A percentile compares a stretch with the other conserved stretches of the same genome.
Evolutionary conservation across 345 rosid genomes (phyloP).

Genomic region (Excoecaria cochinchinensis): DNA sequence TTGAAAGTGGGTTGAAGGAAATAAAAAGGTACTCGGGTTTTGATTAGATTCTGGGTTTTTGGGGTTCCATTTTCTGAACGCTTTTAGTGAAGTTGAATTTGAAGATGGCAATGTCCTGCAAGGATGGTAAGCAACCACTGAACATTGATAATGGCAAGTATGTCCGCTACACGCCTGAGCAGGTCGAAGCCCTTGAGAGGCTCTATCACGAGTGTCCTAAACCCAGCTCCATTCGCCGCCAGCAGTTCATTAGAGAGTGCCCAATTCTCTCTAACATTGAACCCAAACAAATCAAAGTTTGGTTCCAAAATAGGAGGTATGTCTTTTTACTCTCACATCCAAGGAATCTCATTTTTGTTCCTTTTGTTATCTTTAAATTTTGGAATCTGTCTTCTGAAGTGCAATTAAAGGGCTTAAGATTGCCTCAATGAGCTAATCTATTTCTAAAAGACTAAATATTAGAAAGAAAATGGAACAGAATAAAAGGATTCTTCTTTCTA

Average conservation of each 20-base stretch:
- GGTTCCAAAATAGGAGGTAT: conserved; percentile 99
- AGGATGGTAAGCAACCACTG: conserved; percentile 70
- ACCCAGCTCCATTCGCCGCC: conserved; percentile 98
- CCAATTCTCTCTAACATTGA: conserved; percentile 98
- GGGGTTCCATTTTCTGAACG: not conserved
- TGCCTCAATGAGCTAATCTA: too few relatives aligned
- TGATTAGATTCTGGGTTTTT: not conserved
- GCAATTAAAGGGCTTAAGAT: not conserved
- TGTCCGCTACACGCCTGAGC: conserved; percentile 98
- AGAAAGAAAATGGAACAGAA: not conserved
- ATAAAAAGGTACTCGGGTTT: not conserved
- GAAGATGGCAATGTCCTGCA: conserved; percentile 89
- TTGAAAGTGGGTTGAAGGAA: not conserved
- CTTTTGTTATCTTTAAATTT: not conserved
- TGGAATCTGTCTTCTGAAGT: not conserved
- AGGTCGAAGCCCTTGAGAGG: conserved; percentile 99
- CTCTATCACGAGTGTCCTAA: conserved; percentile 98
- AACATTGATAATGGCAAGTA: conserved; percentile 93
- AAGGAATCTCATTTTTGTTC: conserved; percentile 9
- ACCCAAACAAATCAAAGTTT: conserved; percentile 98
- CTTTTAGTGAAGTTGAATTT: conserved; percentile 15
- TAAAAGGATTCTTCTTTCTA: too few relatives aligned
- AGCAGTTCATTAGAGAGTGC: conserved; percentile 96
- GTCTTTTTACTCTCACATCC: not conserved
- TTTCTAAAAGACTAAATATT: not conserved